These are phyloP conservation scores for Pythium plurisporium DNA, from an alignment of 352 stramenopile species.

Conservation along the genomic window DNA sequence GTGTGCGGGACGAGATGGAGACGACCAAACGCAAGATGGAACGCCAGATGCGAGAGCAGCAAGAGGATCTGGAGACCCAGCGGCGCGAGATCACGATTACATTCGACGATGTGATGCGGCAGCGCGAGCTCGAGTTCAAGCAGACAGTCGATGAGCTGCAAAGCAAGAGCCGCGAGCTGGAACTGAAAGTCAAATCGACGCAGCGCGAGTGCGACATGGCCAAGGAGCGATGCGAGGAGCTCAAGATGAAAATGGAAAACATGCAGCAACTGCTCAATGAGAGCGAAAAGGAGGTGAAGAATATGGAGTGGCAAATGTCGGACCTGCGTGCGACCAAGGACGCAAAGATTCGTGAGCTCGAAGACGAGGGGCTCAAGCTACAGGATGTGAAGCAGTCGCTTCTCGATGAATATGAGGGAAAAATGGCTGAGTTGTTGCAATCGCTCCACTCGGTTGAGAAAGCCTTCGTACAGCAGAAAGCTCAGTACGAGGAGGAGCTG, in stretches of 20 bases:
- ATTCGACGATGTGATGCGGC: constrained; percentile 74
- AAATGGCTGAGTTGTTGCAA: constrained; percentile 81
- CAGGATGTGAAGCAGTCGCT: constrained; percentile 74
- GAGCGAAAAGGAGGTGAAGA: constrained; percentile 63
- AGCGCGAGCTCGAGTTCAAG: constrained; percentile 62
- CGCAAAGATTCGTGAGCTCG: constrained; percentile 57
- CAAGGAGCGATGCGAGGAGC: constrained; percentile 40
- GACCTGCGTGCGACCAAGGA: constrained; percentile 58
- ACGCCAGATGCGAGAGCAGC: constrained; percentile 57
- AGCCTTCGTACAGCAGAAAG: constrained; percentile 81
- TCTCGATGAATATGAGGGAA: constrained; percentile 80
- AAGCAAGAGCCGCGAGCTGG: constrained; percentile 43
- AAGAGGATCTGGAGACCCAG: constrained; percentile 74
- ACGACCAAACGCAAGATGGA: constrained; percentile 43
- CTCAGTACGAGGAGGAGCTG: constrained; percentile 70
- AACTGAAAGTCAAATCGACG: constrained; percentile 52
- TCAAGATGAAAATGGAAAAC: constrained; percentile 66
- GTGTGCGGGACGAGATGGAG: constrained; percentile 61
- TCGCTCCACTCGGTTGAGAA: constrained; percentile 79
- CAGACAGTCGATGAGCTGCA: constrained; percentile 36
- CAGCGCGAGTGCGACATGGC: constrained; percentile 38
- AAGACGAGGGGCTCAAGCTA: constrained; percentile 45
- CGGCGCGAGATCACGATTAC: constrained; percentile 66
- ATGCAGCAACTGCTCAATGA: constrained; percentile 52
- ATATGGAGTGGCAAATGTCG: constrained; percentile 62